Base-by-base conservation (phyloP, 2,329 filamentous ascomycete species). In the Aspergillus sp. region DNA sequence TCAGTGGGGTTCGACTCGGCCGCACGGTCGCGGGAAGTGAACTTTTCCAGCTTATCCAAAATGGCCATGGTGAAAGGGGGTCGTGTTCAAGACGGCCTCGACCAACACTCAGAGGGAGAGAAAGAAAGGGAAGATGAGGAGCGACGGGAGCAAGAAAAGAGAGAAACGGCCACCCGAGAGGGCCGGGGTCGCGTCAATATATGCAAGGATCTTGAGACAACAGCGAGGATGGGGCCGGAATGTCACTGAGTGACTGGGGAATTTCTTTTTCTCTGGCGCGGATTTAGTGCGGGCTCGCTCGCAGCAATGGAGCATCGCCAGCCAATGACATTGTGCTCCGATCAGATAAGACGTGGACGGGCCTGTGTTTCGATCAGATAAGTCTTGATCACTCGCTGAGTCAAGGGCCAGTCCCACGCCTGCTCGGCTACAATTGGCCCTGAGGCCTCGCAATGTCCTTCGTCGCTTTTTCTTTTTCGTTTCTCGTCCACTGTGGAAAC, bases 1-100 rank as follows among this genome's bases (percentile, higher is more conserved):
- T 55, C 39, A 4, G 35, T 39, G 19, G 41, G 19, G 27, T 52
- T 27, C 6, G 50, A 17, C 33, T 47, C 23, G 4, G 23, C 43
- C 43, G 43, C 25, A 41, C 51, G 51, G 25, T 56, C 47, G 40
- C 46, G 46, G 40, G 46, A 39, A 39, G 17, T 11, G 41, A 56
- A 27, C 37, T 40, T 50, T 21, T 56, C 47, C 47, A 56, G 39
- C 37, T 40, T 50, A 39, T 56, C 47, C 47, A 56, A 40, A 45
- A 56, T 27, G 21, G 39, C 27, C 54, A 56, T 56, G 31, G 2
- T 27, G 31, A 37, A 37, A n/a, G 35, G 35, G 14, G 35, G 35
- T 7, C 35, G 35, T n/a, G 35, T 15, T 31, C 12, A 37, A n/a
- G 35, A 37, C 35, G 35, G 6, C 4, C 35, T 14, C 15, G 35